Conservation (phyloP, 148 eudicot genomes). For the Fallopia convolvulus region DNA sequence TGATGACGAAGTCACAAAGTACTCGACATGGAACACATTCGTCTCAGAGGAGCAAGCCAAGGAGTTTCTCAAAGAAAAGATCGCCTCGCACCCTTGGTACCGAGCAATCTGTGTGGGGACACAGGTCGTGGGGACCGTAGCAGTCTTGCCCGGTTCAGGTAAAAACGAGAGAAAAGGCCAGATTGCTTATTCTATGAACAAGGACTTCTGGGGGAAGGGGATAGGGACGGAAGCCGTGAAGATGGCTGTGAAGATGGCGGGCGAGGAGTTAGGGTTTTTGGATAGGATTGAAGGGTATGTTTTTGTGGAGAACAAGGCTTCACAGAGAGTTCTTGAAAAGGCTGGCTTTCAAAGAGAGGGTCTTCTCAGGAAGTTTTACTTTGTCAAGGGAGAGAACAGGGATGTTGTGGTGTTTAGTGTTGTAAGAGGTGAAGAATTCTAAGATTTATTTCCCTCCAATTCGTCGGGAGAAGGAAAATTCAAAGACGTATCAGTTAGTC, state of each 20-base stretch:
- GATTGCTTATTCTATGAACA: neutral
- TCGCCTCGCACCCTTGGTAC: neutral
- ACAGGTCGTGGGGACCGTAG: neutral
- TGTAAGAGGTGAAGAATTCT: slow-evolving; percentile 5
- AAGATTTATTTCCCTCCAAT: neutral
- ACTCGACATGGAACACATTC: slow-evolving; percentile 2
- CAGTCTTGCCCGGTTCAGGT: neutral
- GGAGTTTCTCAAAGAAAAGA: slow-evolving; percentile 1
- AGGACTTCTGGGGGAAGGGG: slow-evolving; percentile 1
- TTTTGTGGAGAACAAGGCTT: slow-evolving; percentile 1
- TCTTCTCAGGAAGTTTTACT: slow-evolving; percentile 6
- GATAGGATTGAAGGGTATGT: slow-evolving; percentile 10
- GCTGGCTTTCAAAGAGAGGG: slow-evolving; percentile 6
- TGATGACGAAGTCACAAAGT: neutral
- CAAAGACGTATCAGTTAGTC: too few relatives aligned
- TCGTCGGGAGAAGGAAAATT: too few relatives aligned
- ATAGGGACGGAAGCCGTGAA: slow-evolving; percentile 5
- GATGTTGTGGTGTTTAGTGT: slow-evolving; percentile 1
- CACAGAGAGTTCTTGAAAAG: slow-evolving; percentile 1
- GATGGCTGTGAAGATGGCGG: slow-evolving; percentile 5
- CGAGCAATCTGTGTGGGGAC: neutral
- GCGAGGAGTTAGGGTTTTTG: neutral
- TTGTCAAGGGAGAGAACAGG: slow-evolving; percentile 5
- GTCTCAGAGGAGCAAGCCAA: neutral
- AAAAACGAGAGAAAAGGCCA: neutral